Conservation (phyloP, 495 filamentous ascomycete species). For the Bombardia bombarda region DNA sequence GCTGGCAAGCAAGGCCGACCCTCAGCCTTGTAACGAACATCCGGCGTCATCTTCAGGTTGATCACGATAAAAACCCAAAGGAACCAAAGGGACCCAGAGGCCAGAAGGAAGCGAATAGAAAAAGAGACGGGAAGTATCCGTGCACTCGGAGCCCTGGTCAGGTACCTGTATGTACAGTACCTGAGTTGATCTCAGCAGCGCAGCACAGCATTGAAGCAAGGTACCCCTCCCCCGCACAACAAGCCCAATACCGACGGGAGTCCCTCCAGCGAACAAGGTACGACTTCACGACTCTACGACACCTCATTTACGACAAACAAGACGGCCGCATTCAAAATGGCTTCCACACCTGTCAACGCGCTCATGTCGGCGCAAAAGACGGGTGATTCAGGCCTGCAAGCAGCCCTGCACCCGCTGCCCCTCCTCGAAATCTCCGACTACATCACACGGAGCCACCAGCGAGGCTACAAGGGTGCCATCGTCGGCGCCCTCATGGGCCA, state of each 20-base stretch:
- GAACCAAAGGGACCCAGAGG: neutral
- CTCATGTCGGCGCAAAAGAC: conserved; percentile 44
- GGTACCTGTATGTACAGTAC: neutral
- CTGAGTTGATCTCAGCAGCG: neutral
- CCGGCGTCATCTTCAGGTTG: neutral
- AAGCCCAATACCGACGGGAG: neutral
- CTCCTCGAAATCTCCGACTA: conserved; percentile 96
- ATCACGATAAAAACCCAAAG: neutral
- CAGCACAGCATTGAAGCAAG: neutral
- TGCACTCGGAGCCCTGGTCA: too few species aligned
- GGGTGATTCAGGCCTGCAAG: conserved; percentile 69
- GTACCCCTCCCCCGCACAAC: neutral
- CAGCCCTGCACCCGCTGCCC: conserved; percentile 87
- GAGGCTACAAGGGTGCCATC: conserved; percentile 64
- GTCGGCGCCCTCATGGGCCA: conserved; percentile 83
- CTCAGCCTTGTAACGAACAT: neutral
- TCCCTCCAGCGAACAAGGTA: too few species aligned
- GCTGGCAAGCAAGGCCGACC: neutral
- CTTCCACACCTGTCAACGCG: conserved; percentile 14
- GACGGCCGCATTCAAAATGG: conserved; percentile 7
- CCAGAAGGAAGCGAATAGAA: neutral
- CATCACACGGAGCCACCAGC: conserved; percentile 80
- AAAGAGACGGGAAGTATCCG: too few species aligned
- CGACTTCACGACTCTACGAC: too few species aligned
- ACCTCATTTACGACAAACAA: neutral